Conservation (phyloP, 1,284 basidiomycete species). For the Pseudozyma tsukubaensis region DNA sequence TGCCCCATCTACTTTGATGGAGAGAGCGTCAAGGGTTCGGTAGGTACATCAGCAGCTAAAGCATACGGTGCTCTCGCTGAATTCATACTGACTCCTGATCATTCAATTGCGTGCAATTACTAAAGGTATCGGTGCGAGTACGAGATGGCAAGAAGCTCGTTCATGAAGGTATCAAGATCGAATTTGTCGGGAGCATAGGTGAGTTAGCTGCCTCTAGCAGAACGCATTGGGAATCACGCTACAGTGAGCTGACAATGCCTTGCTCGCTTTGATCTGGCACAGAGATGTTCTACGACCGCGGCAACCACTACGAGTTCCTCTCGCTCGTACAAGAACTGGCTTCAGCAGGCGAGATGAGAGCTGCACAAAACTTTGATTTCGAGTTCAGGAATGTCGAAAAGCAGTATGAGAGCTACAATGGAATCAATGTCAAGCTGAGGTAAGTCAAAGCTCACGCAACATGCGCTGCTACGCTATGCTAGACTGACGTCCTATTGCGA, state of each 20-base stretch:
- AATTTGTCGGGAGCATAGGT: constrained; percentile 97
- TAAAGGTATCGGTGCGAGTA: constrained; percentile 84
- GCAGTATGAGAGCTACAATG: constrained; percentile 96
- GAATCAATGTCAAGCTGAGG: constrained; percentile 93
- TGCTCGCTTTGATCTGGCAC: background rate
- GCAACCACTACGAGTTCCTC: constrained; percentile 97
- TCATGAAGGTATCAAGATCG: constrained; percentile 97
- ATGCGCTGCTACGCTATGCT: background rate
- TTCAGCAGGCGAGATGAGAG: constrained; percentile 90
- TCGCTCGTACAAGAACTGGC: constrained; percentile 94
- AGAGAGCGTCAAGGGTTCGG: constrained; percentile 86
- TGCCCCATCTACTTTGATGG: constrained; percentile 97
- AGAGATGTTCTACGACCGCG: constrained; percentile 96
- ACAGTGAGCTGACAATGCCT: background rate
- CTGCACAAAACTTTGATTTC: constrained; percentile 94
- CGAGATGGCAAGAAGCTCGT: constrained; percentile 93
- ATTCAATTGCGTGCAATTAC: background rate
- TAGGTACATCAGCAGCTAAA: constrained; percentile 70
- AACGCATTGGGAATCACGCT: background rate
- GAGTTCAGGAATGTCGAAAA: constrained; percentile 99
- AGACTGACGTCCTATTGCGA: no score
- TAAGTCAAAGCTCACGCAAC: constrained; percentile 12
- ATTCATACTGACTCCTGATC: background rate
- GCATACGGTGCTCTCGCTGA: no score
- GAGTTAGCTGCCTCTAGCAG: constrained; percentile 59